Evolutionary conservation across 768 basidiomycete genomes (phyloP).

Genomic region (Suillus americanus): DNA sequence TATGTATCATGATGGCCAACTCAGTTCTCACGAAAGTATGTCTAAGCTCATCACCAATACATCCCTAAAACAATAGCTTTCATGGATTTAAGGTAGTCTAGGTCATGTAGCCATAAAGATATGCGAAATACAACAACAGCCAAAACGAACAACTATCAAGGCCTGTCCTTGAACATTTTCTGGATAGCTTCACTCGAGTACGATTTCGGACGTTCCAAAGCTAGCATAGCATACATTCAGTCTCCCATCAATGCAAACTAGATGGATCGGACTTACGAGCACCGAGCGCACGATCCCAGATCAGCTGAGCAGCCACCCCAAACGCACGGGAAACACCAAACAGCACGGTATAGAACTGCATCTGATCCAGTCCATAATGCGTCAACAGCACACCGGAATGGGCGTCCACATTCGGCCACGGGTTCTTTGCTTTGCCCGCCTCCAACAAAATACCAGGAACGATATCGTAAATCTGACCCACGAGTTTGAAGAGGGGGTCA

Average conservation of each 20-base stretch:
- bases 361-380: constrained; percentile 83
- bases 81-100: constrained; percentile 3
- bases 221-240: constrained; percentile 31
- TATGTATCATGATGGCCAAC: no score
- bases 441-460: constrained; percentile 90
- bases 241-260: neutral
- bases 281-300: constrained; percentile 92
- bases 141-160: constrained; percentile 8
- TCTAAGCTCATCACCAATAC: neutral
- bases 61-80: neutral
- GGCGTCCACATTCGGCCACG: constrained; percentile 97
- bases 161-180: constrained; percentile 64
- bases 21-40: neutral
- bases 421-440: constrained; percentile 93
- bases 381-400: constrained; percentile 90
- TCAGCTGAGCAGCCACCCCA: constrained; percentile 84
- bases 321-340: constrained; percentile 97
- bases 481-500: constrained; percentile 93
- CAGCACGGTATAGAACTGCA: constrained; percentile 96
- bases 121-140: neutral
- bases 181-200: constrained; percentile 81
- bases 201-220: constrained; percentile 89
- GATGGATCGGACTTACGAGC: constrained; percentile 59
- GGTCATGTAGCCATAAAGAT: constrained; percentile 1
- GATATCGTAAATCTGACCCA: constrained; percentile 82